phyloP scores from a whole-genome alignment of 371 early-diverging fungal genomes.

The Lichtheimia ramosa region DNA sequence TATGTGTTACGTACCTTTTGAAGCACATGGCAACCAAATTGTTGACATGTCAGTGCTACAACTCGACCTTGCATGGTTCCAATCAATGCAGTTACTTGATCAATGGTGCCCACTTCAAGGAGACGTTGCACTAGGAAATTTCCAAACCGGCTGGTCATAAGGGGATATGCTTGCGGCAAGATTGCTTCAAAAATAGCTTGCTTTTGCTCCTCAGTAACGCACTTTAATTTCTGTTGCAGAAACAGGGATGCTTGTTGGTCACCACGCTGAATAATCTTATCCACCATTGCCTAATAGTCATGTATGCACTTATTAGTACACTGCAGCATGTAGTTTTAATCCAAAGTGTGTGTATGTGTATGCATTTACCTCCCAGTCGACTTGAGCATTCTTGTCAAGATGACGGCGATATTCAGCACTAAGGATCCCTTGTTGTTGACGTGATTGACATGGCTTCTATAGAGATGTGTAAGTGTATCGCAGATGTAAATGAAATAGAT shows the following conservation, averaged over 20 bases:
- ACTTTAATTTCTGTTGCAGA: conserved; percentile 72
- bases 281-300: conserved; percentile 42
- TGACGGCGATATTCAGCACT: conserved; percentile 25
- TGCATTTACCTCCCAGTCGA: conserved; percentile 30
- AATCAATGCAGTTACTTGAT: conserved; percentile 59
- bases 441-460: not conserved
- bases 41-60: conserved; percentile 65
- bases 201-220: conserved; percentile 54
- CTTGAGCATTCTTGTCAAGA: conserved; percentile 27
- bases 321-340: too few species aligned
- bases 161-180: conserved; percentile 49
- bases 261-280: conserved; percentile 69
- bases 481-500: not conserved
- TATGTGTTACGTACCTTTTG: conserved; percentile 48
- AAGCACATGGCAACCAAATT: conserved; percentile 81
- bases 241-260: conserved; percentile 80
- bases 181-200: conserved; percentile 63
- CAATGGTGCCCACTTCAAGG: conserved; percentile 63
- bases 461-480: not conserved
- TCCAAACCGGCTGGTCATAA: conserved; percentile 79
- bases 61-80: conserved; percentile 66
- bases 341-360: conserved; percentile 12
- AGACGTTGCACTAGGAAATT: conserved; percentile 78
- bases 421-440: not conserved
- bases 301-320: too few species aligned